Evolutionary conservation across 129 eudicot species (phyloP), one percentile per base, ranked within the genome.

Genomic region (Tagetes patula): DNA sequence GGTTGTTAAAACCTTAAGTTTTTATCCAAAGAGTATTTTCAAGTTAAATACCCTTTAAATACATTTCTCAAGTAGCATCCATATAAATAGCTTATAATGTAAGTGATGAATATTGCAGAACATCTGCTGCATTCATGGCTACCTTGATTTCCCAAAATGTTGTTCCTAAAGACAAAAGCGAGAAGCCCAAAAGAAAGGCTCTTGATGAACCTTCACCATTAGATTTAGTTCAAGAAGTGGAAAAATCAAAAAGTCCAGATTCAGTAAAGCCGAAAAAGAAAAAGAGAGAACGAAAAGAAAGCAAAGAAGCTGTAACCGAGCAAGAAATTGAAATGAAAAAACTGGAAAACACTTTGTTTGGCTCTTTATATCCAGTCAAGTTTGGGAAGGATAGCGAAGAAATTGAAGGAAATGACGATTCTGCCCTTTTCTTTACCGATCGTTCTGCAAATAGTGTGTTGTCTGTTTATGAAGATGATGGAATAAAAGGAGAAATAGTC

Each of bases 61-160:
- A 56, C 8, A 56, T 31, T 56, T 30, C 5, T 56, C 37, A 56
- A 30, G 63, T 56, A 33, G 27, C 20, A 61, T 11, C 41, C 66
- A 60, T 59, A 61, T n/a, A 36, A 12, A 1, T 61, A 36, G 67
- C 68, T 56, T 72, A 72, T 58, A 1, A 5, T 43, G 14, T 40
- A 10, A 13, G 33, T 61, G 49, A 14, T 32, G 52, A 32, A 66
- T 68, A 41, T 42, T 74, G 70, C 83, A 65, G 75, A 62, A 64
- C 70, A 74, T 52, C 45, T 58, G 73, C 69, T 47, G 6, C 46
- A 45, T 43, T 10, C 31, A 86, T 80, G 86, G 80, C 85, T 82
- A 84, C 92, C 67, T 87, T 87, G 63, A 87, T 92, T 77, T 92
- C 98, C 36, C 98, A 92, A 81, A 92, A 92, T 72, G 84, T 74